phyloP scores from a whole-genome alignment of 768 basidiomycete genomes.

The Mycena leptocephala region DNA sequence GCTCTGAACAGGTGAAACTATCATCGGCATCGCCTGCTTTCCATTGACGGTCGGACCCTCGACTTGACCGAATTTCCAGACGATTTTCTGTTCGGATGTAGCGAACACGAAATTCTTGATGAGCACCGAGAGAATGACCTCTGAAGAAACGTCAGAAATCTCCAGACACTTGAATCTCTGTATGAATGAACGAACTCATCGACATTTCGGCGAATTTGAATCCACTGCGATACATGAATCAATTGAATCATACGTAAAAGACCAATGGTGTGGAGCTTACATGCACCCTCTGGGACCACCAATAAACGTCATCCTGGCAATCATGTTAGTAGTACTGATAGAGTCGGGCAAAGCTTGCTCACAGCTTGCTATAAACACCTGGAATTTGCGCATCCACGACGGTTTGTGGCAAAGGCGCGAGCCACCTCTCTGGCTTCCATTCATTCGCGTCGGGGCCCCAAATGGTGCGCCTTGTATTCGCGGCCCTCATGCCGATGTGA shows the following conservation, averaged over 20 bases:
- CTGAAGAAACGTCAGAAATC: neutral
- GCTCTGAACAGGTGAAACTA: neutral
- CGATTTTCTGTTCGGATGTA: neutral
- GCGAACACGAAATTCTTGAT: neutral
- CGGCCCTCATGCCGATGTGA: neutral
- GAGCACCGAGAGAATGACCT: neutral
- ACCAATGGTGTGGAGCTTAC: neutral
- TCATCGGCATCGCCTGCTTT: neutral
- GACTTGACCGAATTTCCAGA: neutral
- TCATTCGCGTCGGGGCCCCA: neutral
- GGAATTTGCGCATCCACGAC: neutral
- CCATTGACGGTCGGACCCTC: neutral
- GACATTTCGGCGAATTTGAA: neutral
- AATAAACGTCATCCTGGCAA: neutral
- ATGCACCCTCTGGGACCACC: neutral
- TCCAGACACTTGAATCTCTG: neutral
- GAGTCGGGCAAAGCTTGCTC: neutral
- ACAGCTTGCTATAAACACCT: neutral
- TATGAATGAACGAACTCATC: neutral
- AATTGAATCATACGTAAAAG: neutral
- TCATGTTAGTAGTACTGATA: neutral
- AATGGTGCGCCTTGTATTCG: neutral
- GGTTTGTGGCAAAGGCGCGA: neutral
- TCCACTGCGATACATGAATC: neutral
- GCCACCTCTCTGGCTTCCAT: neutral